Evolutionary conservation across 495 filamentous ascomycete genomes (phyloP).

Genomic region (Tuber indicum): DNA sequence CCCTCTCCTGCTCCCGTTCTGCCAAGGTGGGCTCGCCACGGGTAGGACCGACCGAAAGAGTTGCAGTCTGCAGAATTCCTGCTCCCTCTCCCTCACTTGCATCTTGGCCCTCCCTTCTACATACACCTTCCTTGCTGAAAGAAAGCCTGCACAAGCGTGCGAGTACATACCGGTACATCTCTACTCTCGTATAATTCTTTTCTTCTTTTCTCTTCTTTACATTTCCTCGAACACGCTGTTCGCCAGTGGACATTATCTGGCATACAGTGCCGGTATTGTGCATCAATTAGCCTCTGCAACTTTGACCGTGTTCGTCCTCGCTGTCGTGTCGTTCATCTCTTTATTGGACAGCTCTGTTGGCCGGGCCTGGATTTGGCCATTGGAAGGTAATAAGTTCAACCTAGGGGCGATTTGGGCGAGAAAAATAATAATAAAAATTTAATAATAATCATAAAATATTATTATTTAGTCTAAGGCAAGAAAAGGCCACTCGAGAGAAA

Average conservation of each 20-base stretch:
- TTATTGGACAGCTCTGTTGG: constrained; percentile 3
- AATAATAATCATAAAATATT: not conserved
- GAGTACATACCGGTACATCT: not conserved
- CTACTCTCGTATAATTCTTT: not conserved
- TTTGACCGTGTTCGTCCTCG: constrained; percentile 4
- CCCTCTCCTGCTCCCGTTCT: not conserved
- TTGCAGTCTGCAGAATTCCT: constrained; percentile 1
- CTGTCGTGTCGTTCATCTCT: constrained; percentile 2
- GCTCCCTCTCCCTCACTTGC: not conserved
- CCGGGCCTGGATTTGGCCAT: not conserved
- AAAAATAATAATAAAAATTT: not conserved
- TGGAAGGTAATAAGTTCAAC: not conserved
- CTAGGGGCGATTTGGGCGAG: not conserved
- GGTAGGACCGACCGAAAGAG: constrained; percentile 2
- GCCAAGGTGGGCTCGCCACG: not conserved
- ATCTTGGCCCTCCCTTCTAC: not conserved
- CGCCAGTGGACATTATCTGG: not conserved
- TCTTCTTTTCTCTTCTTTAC: not conserved
- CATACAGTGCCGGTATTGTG: constrained; percentile 1
- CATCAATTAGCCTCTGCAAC: constrained; percentile 1
- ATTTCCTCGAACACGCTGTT: not conserved
- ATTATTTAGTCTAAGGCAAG: not conserved
- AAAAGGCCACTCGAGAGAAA: not conserved
- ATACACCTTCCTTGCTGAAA: not conserved
- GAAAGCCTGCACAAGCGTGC: not conserved